Conservation (phyloP, 805 yeast genomes). For the Clavispora santaluciae region DNA sequence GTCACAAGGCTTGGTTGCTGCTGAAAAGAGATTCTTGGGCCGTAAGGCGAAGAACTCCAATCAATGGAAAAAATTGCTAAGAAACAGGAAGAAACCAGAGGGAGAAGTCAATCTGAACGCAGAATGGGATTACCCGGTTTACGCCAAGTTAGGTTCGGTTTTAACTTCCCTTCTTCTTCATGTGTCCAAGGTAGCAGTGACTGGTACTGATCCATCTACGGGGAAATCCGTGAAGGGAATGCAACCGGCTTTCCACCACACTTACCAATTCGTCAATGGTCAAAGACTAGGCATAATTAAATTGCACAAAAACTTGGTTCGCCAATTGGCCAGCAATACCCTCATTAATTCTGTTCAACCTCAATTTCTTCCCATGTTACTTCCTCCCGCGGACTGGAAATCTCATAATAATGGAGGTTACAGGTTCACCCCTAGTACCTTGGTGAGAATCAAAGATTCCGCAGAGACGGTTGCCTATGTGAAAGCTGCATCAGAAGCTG, state of each 20-base stretch:
- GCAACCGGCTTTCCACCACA: conserved; percentile 89
- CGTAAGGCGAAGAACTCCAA: conserved; percentile 41
- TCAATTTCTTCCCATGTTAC: conserved; percentile 87
- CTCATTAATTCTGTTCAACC: conserved; percentile 69
- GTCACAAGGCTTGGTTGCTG: conserved; percentile 56
- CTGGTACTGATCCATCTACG: conserved; percentile 77
- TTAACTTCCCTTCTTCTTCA: conserved; percentile 70
- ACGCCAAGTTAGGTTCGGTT: conserved; percentile 74
- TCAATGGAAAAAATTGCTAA: conserved; percentile 43
- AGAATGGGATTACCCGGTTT: conserved; percentile 24
- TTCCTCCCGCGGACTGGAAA: conserved; percentile 86
- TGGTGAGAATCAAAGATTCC: conserved; percentile 76
- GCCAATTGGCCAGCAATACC: conserved; percentile 62
- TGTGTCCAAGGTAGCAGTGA: conserved; percentile 76
- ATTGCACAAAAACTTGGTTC: conserved; percentile 64
- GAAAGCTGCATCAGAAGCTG: conserved; percentile 73
- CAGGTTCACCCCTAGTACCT: conserved; percentile 51
- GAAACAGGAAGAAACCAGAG: conserved; percentile 9
- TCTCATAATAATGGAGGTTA: conserved; percentile 83
- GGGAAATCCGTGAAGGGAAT: conserved; percentile 60
- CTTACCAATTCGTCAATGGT: conserved; percentile 78
- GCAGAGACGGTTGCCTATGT: conserved; percentile 89
- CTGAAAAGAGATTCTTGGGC: conserved; percentile 49
- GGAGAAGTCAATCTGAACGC: conserved; percentile 7
- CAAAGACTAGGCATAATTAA: conserved; percentile 76